These are phyloP conservation scores for Amanita thiersii DNA, from an alignment of 768 basidiomycete genomes.

Conservation along the genomic window DNA sequence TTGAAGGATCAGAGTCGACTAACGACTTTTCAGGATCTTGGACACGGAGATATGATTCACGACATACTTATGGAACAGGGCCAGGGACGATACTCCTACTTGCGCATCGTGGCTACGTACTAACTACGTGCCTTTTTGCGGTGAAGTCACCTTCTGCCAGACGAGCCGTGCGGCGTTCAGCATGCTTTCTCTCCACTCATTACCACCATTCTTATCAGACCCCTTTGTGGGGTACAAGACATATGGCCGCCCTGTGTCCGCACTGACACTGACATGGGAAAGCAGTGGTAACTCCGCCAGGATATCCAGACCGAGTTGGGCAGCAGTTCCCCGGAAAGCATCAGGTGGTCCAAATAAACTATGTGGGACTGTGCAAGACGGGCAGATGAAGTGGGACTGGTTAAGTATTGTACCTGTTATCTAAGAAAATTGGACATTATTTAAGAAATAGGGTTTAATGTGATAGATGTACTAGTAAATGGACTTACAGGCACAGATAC, in stretches of 20 bases:
- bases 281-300: slow-evolving; percentile 82
- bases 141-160: slow-evolving; percentile 2
- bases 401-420: slow-evolving; percentile 85
- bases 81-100: no score
- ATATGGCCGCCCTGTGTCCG: slow-evolving; percentile 64
- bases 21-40: no score
- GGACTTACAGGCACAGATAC: slow-evolving; percentile 72
- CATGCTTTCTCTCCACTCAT: slow-evolving; percentile 7
- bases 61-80: no score
- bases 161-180: background rate
- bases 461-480: background rate
- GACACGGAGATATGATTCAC: no score
- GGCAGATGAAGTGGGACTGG: slow-evolving; percentile 77
- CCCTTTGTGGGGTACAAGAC: slow-evolving; percentile 13
- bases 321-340: slow-evolving; percentile 51
- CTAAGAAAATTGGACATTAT: slow-evolving; percentile 31
- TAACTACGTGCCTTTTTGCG: background rate
- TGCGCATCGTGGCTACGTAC: no score
- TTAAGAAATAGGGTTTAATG: background rate
- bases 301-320: slow-evolving; percentile 48
- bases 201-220: background rate
- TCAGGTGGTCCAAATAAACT: slow-evolving; percentile 50
- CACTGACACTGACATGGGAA: slow-evolving; percentile 59
- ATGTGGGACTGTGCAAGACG: slow-evolving; percentile 53
- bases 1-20: no score